Evolutionary conservation across 768 basidiomycete species (phyloP), one percentile per base, ranked within the genome.

Genomic region (Pleurotus sapidus): DNA sequence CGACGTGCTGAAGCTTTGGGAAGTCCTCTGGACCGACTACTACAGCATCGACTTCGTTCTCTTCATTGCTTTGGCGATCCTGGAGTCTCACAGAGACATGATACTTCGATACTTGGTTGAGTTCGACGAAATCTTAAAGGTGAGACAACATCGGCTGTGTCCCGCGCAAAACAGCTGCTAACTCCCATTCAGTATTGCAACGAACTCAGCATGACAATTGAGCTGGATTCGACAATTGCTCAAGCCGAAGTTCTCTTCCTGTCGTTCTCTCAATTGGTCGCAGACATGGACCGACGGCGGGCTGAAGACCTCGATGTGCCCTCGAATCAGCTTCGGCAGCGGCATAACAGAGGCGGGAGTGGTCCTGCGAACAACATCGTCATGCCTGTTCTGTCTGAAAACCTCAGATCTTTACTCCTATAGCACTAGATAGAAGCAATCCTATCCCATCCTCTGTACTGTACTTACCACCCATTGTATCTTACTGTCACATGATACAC

Each of bases 241-340:
- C 97, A 98, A 73, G 97, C 96, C 8, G 97, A 99, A 72, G 95
- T 98, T 14, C 81, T 99, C 18, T 98, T 93, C 79, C 80, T 96
- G 2, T 94, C 94, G 1, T 98, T 97, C 75, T 77, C 87, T 11
- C 88, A 91, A 65, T 73, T 97, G 18, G 87, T 98, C 18, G 89
- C 89, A 8, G 94, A 96, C 68, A 84, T 96, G 63, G 94, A 97
- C 68, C 83, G 89, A 37, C 83, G 89, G 60, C 82, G 80, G 60
- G 84, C 83, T 0, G 91, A 93, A 60, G 80, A 80, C 64, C 17
- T 72, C 62, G 55, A 68, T 72, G 57, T 75, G 72, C 42, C 76
- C 59, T 60, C 78, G 70, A 65, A 67, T 34, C 68, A 64, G 57
- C 62, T 70, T 27, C 60, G 60, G 40, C 67, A 64, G 40, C 63